These are phyloP conservation scores for Cystofilobasidium ferigula DNA, from an alignment of 768 basidiomycete species.

Conservation along the genomic window DNA sequence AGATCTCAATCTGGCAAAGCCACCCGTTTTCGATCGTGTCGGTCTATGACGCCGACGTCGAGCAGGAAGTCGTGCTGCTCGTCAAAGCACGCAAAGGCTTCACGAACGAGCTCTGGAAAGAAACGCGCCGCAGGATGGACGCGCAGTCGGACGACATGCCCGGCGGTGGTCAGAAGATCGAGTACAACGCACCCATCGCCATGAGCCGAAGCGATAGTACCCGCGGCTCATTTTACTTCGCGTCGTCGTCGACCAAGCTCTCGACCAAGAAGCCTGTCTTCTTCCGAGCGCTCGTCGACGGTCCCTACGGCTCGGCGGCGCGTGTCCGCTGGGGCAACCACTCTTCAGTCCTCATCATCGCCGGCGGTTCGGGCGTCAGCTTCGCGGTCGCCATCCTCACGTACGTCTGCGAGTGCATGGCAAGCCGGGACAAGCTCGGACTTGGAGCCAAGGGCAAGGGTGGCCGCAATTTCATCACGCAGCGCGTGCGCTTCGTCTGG, in stretches of 20 bases:
- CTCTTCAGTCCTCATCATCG: conserved; percentile 53
- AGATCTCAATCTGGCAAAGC: conserved; percentile 50
- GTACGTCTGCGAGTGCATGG: conserved; percentile 51
- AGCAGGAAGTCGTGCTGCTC: conserved; percentile 53
- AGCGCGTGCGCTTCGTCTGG: conserved; percentile 63
- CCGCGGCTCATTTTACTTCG: conserved; percentile 22
- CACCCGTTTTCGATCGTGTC: conserved; percentile 67
- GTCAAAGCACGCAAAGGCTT: conserved; percentile 61
- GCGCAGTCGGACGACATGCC: conserved; percentile 6
- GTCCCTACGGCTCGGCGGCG: conserved; percentile 57
- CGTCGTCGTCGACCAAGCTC: conserved; percentile 19
- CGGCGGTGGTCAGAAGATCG: not conserved
- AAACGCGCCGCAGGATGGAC: conserved; percentile 23
- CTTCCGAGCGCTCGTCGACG: conserved; percentile 52
- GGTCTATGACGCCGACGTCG: conserved; percentile 48
- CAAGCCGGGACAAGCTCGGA: conserved; percentile 44
- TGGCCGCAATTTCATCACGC: conserved; percentile 41
- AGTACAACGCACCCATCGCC: conserved; percentile 3
- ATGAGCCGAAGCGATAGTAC: not conserved
- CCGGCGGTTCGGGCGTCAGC: conserved; percentile 65
- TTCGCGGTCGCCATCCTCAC: conserved; percentile 59
- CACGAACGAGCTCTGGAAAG: conserved; percentile 52
- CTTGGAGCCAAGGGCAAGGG: conserved; percentile 38
- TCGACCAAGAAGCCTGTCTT: conserved; percentile 38
- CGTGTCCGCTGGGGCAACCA: conserved; percentile 52